phyloP scores from a whole-genome alignment of 2,329 filamentous ascomycete species.

The Fusarium virguliforme region DNA sequence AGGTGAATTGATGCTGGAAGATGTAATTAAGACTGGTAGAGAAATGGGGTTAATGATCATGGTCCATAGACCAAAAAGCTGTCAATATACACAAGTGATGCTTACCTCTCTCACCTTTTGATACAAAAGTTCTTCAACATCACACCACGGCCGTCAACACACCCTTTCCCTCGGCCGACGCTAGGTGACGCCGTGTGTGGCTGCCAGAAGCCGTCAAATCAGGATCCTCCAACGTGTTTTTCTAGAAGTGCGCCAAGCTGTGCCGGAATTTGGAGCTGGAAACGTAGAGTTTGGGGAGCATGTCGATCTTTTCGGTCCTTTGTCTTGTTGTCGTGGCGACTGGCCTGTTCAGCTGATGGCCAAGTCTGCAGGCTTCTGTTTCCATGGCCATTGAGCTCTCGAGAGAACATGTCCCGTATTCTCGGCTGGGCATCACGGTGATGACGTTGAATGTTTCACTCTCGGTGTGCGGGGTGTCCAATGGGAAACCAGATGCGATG shows the following conservation, averaged over 20 bases:
- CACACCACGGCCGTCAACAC: slow-evolving; percentile 20
- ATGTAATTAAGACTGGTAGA: slow-evolving; percentile 25
- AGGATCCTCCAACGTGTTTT: slow-evolving; percentile 10
- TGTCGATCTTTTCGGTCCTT: not conserved
- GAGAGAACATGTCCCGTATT: not conserved
- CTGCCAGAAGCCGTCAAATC: slow-evolving; percentile 20
- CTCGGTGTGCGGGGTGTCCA: slow-evolving; percentile 12
- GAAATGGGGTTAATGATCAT: slow-evolving; percentile 43
- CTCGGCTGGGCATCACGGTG: not conserved
- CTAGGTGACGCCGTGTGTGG: slow-evolving; percentile 19
- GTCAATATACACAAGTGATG: slow-evolving; percentile 40
- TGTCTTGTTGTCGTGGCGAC: not conserved
- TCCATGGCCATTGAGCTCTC: not conserved
- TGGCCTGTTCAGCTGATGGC: not conserved
- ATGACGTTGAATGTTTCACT: slow-evolving; percentile 23
- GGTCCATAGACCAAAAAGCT: slow-evolving; percentile 37
- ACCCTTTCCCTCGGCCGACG: slow-evolving; percentile 19
- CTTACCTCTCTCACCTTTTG: not conserved
- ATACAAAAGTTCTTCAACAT: slow-evolving; percentile 4
- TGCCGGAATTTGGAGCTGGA: slow-evolving; percentile 16
- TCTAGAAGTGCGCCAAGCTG: slow-evolving; percentile 27
- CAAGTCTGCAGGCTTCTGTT: not conserved
- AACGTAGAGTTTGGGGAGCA: slow-evolving; percentile 1
- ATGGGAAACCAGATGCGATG: not conserved
- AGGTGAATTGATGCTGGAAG: slow-evolving; percentile 24